Percentiles rank a stretch among this genome's conserved stretches.
Conservation (phyloP, 1,284 basidiomycete species). For the Cryptococcus sp. region DNA sequence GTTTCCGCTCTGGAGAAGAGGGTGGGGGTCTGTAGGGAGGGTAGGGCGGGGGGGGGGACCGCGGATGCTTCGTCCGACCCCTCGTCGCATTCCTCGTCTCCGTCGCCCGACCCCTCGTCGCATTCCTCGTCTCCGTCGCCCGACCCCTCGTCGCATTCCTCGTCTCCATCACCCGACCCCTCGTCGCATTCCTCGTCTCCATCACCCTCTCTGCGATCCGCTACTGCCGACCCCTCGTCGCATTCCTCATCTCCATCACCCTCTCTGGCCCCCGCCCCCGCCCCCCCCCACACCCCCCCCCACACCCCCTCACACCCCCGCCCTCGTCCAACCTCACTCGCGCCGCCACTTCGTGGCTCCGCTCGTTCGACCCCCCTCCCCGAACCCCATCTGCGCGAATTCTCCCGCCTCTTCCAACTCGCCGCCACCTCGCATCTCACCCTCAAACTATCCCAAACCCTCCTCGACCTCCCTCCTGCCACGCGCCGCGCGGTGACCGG, state of each 20-base stretch:
- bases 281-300: neutral
- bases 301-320: neutral
- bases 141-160: too few species aligned
- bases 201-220: too few species aligned
- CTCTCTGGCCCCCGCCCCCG: neutral
- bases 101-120: too few species aligned
- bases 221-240: too few species aligned
- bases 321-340: slow-evolving; percentile 7
- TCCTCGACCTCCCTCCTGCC: slow-evolving; percentile 50
- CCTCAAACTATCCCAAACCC: slow-evolving; percentile 64
- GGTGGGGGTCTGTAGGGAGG: neutral
- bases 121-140: too few species aligned
- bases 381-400: slow-evolving; percentile 28
- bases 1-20: slow-evolving; percentile 57
- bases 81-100: too few species aligned
- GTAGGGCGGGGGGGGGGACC: too few species aligned
- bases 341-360: too few species aligned
- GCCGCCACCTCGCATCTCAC: slow-evolving; percentile 69
- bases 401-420: slow-evolving; percentile 70
- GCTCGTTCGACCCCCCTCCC: too few species aligned
- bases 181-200: neutral
- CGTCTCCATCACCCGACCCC: too few species aligned
- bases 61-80: too few species aligned
- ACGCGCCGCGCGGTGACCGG: slow-evolving; percentile 50
- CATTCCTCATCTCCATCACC: neutral